phyloP scores from a whole-genome alignment of 106 monocot species.

The Dactylorhiza incarnata region DNA sequence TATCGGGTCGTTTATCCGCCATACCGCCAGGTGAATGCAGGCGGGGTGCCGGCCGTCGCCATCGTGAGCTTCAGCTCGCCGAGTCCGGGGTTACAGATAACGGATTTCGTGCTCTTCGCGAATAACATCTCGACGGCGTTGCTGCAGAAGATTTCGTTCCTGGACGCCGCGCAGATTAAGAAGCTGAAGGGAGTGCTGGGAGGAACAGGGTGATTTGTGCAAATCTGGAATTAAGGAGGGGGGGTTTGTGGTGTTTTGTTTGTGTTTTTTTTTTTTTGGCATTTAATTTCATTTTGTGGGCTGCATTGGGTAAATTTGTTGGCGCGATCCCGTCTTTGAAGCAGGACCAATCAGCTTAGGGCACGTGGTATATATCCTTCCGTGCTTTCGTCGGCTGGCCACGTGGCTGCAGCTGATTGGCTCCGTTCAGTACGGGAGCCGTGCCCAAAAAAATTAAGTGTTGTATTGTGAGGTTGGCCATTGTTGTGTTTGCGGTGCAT shows the following conservation, averaged over 20 bases:
- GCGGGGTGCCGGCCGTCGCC: conserved; percentile 19
- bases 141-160: conserved; percentile 57
- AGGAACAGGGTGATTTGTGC: conserved; percentile 34
- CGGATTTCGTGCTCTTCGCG: conserved; percentile 50
- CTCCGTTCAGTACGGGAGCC: background rate
- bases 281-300: background rate
- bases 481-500: too few species aligned
- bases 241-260: background rate
- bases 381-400: too few species aligned
- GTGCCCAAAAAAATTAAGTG: background rate
- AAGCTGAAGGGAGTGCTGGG: conserved; percentile 81
- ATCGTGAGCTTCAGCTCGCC: conserved; percentile 52
- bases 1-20: too few species aligned
- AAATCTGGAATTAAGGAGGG: too few species aligned
- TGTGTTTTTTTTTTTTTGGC: background rate
- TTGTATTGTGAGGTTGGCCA: background rate
- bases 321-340: background rate
- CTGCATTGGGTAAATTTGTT: too few species aligned
- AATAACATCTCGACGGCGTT: conserved; percentile 37
- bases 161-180: conserved; percentile 55
- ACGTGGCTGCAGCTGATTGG: background rate
- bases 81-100: conserved; percentile 63
- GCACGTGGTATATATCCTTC: background rate
- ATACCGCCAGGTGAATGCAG: conserved; percentile 28
- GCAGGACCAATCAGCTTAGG: background rate